These are phyloP conservation scores for Styphnolobium japonicum DNA, from an alignment of 306 rosid species.

Conservation along the genomic window DNA sequence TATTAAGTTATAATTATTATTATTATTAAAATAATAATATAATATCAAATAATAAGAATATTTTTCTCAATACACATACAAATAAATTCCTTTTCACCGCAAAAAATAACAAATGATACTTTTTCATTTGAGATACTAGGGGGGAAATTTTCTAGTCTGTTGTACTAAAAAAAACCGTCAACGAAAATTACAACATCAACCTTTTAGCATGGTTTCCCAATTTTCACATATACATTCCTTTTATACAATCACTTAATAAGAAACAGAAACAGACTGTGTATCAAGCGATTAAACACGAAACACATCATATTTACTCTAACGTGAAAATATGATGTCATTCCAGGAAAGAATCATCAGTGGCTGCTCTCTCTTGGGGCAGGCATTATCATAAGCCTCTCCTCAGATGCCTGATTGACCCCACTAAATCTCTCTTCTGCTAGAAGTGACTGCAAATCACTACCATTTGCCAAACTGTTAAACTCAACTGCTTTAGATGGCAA, in stretches of 20 bases:
- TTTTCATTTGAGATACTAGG: too few relatives aligned
- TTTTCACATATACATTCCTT: background rate
- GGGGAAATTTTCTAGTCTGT: too few relatives aligned
- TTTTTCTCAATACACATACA: too few relatives aligned
- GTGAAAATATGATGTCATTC: constrained; percentile 1
- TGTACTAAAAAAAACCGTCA: too few relatives aligned
- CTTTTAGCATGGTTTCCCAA: background rate
- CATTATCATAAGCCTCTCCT: constrained; percentile 80
- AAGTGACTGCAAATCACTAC: constrained; percentile 95
- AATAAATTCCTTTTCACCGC: too few relatives aligned
- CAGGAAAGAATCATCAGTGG: background rate
- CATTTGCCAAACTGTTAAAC: constrained; percentile 97
- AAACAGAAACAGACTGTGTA: constrained; percentile 1
- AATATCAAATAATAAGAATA: too few relatives aligned
- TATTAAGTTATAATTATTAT: too few relatives aligned
- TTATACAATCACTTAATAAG: constrained; percentile 1
- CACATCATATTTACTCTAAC: background rate
- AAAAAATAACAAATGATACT: too few relatives aligned
- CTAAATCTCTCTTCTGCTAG: constrained; percentile 74
- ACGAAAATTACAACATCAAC: background rate
- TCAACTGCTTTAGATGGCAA: constrained; percentile 99
- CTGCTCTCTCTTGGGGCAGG: constrained; percentile 64
- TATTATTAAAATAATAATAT: too few relatives aligned
- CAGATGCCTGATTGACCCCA: constrained; percentile 45
- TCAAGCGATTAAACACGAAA: constrained; percentile 9